Evolutionary conservation across 2,329 filamentous ascomycete species (phyloP).

Genomic region (Coniochaeta hoffmannii): DNA sequence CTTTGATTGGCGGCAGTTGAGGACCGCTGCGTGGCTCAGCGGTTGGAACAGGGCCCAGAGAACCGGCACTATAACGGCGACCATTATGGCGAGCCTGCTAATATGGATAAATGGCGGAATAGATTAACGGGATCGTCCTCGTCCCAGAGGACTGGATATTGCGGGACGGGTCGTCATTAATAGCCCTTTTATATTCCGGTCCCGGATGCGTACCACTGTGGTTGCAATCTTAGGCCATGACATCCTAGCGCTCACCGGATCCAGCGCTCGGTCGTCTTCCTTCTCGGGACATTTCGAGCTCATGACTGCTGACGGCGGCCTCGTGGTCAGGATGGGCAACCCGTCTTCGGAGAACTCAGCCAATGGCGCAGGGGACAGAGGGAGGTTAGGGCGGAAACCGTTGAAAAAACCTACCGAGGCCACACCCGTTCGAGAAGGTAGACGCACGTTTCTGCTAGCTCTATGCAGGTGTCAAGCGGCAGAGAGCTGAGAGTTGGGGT

Average conservation of each 20-base stretch:
- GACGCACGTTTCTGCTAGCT: not conserved
- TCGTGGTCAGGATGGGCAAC: not conserved
- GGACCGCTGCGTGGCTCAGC: not conserved
- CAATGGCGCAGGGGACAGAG: not conserved
- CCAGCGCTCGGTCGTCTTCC: not conserved
- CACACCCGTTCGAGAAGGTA: not conserved
- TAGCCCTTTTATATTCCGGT: not conserved
- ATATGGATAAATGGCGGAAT: not conserved
- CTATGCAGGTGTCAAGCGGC: not conserved
- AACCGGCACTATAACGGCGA: not conserved
- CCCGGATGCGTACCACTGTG: not conserved
- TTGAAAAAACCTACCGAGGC: not conserved
- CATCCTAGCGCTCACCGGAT: not conserved
- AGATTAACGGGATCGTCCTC: not conserved
- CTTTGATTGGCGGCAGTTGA: not conserved
- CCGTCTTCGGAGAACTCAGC: not conserved
- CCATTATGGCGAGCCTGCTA: not conserved
- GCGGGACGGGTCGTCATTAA: not conserved
- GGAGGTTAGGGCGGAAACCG: not conserved
- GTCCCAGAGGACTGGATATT: not conserved
- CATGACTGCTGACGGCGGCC: not conserved
- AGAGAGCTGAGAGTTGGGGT: not conserved
- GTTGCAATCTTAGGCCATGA: not conserved
- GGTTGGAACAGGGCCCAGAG: not conserved
- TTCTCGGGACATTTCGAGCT: not conserved